A percentile compares a stretch with the other conserved stretches of the same genome.
phyloP scores from a whole-genome alignment of 2,329 filamentous ascomycete species.

The Pseudogymnoascus sp. region DNA sequence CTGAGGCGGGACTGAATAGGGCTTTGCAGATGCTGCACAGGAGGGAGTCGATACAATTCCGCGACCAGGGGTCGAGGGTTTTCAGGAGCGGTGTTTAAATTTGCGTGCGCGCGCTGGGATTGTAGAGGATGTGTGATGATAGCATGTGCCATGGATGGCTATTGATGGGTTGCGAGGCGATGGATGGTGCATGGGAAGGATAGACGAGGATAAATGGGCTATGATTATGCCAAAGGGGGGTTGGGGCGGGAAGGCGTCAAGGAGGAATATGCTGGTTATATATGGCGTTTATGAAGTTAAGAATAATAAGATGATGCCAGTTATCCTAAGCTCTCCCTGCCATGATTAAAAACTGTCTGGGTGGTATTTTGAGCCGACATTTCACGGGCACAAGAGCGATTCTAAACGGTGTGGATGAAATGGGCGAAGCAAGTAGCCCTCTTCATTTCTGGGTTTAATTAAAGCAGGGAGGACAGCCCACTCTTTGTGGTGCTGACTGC shows the following conservation, averaged over 20 bases:
- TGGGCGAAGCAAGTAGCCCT: too few species aligned
- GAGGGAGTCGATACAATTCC: slow-evolving; percentile 76
- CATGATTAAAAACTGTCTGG: background rate
- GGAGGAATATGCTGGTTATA: background rate
- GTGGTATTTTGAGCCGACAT: too few species aligned
- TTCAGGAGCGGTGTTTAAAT: slow-evolving; percentile 61
- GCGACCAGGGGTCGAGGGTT: slow-evolving; percentile 67
- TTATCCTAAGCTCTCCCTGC: background rate
- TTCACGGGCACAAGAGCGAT: too few species aligned
- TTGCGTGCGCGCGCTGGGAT: background rate
- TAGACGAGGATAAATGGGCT: background rate
- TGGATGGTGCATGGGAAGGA: background rate
- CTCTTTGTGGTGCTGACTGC: background rate
- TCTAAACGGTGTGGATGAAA: too few species aligned
- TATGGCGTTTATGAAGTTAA: background rate
- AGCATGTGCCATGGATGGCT: background rate
- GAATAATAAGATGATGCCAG: background rate
- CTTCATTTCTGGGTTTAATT: too few species aligned
- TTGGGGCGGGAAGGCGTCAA: background rate
- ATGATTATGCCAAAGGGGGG: background rate
- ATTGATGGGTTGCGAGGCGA: background rate
- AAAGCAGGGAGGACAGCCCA: background rate
- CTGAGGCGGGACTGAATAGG: slow-evolving; percentile 75
- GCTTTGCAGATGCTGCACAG: slow-evolving; percentile 80
- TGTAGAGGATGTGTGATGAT: background rate